phyloP scores from a whole-genome alignment of 2,329 filamentous ascomycete species.

The Tolypocladium cylindrosporum region DNA sequence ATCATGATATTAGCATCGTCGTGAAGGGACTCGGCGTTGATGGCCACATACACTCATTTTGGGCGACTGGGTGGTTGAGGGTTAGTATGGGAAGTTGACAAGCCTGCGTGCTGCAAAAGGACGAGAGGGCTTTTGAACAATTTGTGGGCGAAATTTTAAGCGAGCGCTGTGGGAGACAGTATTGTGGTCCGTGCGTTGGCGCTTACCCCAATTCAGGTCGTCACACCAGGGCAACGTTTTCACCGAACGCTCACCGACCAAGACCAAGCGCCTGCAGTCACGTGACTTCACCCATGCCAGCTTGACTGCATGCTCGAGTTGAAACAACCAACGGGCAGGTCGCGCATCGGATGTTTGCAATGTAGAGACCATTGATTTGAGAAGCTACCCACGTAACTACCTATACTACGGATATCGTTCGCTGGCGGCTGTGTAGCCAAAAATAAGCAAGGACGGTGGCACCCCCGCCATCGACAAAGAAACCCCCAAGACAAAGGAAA shows the following conservation, averaged over 20 bases:
- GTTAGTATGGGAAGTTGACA: slow-evolving; percentile 26
- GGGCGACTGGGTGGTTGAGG: slow-evolving; percentile 25
- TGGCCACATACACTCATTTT: slow-evolving; percentile 29
- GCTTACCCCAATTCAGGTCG: slow-evolving; percentile 4
- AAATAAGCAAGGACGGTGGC: slow-evolving; percentile 7
- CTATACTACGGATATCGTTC: slow-evolving; percentile 14
- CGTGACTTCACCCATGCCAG: neutral
- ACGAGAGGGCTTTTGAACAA: slow-evolving; percentile 15
- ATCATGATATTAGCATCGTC: slow-evolving; percentile 10
- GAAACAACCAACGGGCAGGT: neutral
- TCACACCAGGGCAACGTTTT: slow-evolving; percentile 4
- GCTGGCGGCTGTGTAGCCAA: slow-evolving; percentile 19
- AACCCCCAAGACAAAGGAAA: slow-evolving; percentile 11
- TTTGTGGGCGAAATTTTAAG: slow-evolving; percentile 30
- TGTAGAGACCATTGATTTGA: neutral
- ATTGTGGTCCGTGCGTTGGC: slow-evolving; percentile 13
- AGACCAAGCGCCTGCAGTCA: neutral
- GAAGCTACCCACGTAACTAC: slow-evolving; percentile 2
- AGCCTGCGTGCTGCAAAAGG: slow-evolving; percentile 19
- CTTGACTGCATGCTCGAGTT: neutral
- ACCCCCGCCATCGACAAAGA: neutral
- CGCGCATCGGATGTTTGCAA: neutral
- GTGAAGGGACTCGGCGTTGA: neutral
- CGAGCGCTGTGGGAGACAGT: slow-evolving; percentile 16
- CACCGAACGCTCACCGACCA: slow-evolving; percentile 1